Conservation (phyloP, 305 asterid species). For the Fraxinus paxiana region DNA sequence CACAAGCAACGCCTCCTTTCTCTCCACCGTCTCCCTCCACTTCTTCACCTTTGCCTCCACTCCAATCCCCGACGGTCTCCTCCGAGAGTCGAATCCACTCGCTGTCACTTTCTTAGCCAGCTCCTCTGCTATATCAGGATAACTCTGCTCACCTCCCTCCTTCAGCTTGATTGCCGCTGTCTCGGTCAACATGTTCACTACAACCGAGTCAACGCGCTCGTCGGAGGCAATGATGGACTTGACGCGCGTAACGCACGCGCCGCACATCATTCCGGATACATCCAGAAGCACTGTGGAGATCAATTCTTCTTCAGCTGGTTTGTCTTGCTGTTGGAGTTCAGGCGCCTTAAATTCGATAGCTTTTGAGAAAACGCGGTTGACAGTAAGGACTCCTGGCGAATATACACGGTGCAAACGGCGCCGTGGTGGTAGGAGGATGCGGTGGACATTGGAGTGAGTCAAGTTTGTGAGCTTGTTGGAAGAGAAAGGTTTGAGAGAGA, state of each 20-base stretch:
- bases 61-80: constrained; percentile 73
- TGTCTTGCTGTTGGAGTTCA: constrained; percentile 26
- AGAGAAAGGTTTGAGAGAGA: constrained; percentile 39
- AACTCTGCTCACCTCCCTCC: constrained; percentile 30
- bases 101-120: constrained; percentile 61
- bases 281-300: constrained; percentile 59
- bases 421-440: constrained; percentile 24
- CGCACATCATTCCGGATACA: constrained; percentile 96
- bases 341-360: constrained; percentile 48
- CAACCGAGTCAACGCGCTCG: constrained; percentile 79
- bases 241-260: constrained; percentile 87
- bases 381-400: constrained; percentile 27
- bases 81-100: constrained; percentile 78
- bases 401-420: constrained; percentile 22
- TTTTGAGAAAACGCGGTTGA: constrained; percentile 35
- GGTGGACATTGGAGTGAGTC: constrained; percentile 19
- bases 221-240: constrained; percentile 71
- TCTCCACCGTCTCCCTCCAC: constrained; percentile 82
- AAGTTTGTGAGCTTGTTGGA: neutral
- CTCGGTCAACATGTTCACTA: constrained; percentile 87
- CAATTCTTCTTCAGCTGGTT: constrained; percentile 24
- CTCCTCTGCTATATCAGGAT: constrained; percentile 45
- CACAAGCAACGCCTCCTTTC: constrained; percentile 70
- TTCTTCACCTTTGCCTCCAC: constrained; percentile 78
- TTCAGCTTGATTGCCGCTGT: constrained; percentile 88